Evolutionary conservation across 768 basidiomycete genomes (phyloP).

Genomic region (Hirschioporus abietinus): DNA sequence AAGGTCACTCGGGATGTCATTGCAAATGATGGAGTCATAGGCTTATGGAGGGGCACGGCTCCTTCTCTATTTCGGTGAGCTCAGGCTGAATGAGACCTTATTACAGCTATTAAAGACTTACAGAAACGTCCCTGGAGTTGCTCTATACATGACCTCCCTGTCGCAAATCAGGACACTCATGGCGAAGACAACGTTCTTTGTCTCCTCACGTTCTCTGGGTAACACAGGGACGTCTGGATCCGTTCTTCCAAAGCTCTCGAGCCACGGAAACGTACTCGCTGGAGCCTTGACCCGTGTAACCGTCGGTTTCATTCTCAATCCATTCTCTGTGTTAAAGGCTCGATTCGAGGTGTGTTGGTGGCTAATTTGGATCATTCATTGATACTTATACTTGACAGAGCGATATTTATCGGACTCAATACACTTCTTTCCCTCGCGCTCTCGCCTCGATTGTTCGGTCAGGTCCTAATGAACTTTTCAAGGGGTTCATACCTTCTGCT

Average conservation of each 20-base stretch:
- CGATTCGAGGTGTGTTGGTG: conserved; percentile 69
- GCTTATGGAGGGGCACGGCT: conserved; percentile 85
- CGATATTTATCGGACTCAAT: conserved; percentile 55
- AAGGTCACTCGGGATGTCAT: conserved; percentile 54
- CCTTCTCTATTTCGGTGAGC: conserved; percentile 70
- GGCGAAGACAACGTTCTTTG: conserved; percentile 69
- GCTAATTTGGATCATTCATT: background rate
- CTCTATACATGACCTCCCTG: conserved; percentile 84
- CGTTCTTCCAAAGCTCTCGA: conserved; percentile 65
- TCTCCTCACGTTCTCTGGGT: conserved; percentile 25
- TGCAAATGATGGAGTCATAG: conserved; percentile 53
- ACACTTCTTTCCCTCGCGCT: conserved; percentile 55
- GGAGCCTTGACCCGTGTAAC: conserved; percentile 77
- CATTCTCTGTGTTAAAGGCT: conserved; percentile 87
- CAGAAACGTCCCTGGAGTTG: conserved; percentile 92
- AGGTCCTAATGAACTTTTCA: conserved; percentile 77
- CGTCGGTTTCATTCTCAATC: conserved; percentile 84
- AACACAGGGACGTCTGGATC: conserved; percentile 31
- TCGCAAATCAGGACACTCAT: conserved; percentile 77
- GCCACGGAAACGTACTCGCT: conserved; percentile 77
- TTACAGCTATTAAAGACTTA: background rate
- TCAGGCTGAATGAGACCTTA: background rate
- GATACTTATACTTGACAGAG: conserved; percentile 43
- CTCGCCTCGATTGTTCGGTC: conserved; percentile 54
- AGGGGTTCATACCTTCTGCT: conserved; percentile 82